phyloP scores from a whole-genome alignment of 495 filamentous ascomycete species.

The Podospora australis region DNA sequence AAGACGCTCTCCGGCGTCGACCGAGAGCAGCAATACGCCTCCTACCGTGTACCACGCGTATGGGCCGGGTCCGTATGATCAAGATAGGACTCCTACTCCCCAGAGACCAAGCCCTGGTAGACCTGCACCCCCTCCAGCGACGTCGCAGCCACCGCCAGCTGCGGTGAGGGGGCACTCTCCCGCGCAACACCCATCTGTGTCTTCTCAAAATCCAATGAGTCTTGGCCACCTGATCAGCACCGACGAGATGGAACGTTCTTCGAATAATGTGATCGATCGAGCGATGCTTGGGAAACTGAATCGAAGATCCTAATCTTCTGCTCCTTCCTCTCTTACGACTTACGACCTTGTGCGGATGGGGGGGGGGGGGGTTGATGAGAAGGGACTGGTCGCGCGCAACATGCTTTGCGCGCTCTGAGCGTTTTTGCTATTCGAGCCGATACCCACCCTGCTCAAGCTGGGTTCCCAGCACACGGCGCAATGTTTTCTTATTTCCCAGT shows the following conservation, averaged over 20 bases:
- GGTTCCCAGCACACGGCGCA: too few relatives aligned
- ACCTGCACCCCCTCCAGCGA: not conserved
- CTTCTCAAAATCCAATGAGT: conserved; percentile 35
- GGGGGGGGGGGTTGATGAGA: too few relatives aligned
- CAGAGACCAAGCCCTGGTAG: conserved; percentile 24
- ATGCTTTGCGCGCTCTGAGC: too few relatives aligned
- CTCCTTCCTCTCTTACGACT: too few relatives aligned
- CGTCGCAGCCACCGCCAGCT: conserved; percentile 8
- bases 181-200: not conserved
- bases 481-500: too few relatives aligned
- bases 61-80: conserved; percentile 20
- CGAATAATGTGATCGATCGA: conserved; percentile 34
- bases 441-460: too few relatives aligned
- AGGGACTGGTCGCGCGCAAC: too few relatives aligned
- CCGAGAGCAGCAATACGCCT: conserved; percentile 35
- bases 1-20: conserved; percentile 41
- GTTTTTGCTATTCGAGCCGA: too few relatives aligned
- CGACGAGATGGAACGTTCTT: conserved; percentile 2
- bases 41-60: conserved; percentile 26
- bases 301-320: conserved; percentile 17
- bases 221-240: conserved; percentile 36
- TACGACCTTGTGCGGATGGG: too few relatives aligned
- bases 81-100: conserved; percentile 17
- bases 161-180: not conserved
- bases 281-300: conserved; percentile 36